Conservation (phyloP, 768 basidiomycete genomes). For the Boletus coccyginus region DNA sequence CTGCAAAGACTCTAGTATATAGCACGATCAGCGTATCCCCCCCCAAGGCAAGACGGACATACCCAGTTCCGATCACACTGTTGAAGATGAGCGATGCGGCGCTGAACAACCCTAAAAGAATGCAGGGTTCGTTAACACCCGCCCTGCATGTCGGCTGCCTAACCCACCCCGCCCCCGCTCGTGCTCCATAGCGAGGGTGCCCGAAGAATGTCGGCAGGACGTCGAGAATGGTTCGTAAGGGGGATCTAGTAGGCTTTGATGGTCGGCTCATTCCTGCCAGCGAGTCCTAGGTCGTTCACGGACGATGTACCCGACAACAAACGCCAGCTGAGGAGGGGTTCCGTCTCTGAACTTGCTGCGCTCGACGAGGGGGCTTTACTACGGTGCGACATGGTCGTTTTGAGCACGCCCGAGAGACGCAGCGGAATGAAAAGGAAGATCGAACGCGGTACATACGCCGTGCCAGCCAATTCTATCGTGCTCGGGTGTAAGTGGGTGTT, state of each 20-base stretch:
- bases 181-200: neutral
- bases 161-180: constrained; percentile 36
- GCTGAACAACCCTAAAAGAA: constrained; percentile 35
- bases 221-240: constrained; percentile 15
- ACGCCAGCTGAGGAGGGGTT: constrained; percentile 40
- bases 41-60: neutral
- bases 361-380: neutral
- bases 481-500: no score
- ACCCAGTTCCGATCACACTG: constrained; percentile 74
- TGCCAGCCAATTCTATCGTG: no score
- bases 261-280: neutral
- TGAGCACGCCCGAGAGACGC: no score
- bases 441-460: neutral
- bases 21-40: constrained; percentile 1
- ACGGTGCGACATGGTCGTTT: constrained; percentile 3
- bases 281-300: constrained; percentile 14
- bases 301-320: constrained; percentile 49
- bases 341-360: constrained; percentile 14
- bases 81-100: constrained; percentile 72
- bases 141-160: neutral
- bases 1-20: constrained; percentile 59
- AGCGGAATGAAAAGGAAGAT: neutral
- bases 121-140: neutral
- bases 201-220: neutral
- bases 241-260: neutral